Evolutionary conservation across 1,284 basidiomycete genomes (phyloP), one percentile per base, ranked within the genome.

Genomic region (Neolentinus lepideus): DNA sequence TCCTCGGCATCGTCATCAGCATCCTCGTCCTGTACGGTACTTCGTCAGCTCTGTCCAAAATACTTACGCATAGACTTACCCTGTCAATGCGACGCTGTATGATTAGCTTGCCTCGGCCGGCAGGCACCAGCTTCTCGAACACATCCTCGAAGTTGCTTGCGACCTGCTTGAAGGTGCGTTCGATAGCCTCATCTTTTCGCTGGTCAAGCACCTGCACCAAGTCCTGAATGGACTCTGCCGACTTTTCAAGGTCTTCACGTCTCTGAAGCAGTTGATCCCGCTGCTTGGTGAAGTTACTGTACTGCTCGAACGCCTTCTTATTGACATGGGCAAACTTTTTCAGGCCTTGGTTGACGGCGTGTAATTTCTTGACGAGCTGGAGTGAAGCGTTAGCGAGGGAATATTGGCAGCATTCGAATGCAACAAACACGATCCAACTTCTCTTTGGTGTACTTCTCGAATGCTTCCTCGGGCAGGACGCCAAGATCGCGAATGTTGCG

Each of bases 301-400:
- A 98, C 70, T 98, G 94, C 70, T 99, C 97, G 66, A 98, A 96
- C 1, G 96, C 97, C 71, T 98, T 98, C 77, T 99, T 99, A 79
- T 99, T 99, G 61, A 99, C 96, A 67, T 98, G 95, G 0, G 93
- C 89, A 65, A 94, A 99, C 70, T 95, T 95, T 70, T 96, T 98
- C 60, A 99, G 76, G 27, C 84, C 83, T 64, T 98, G 94, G 65
- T 98, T 95, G 60, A 94, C 87, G 24, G 81, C 80, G 65, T 97
- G 94, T 35, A 99, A 79, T 61, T 88, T 90, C 74, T 92, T 95
- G 62, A 96, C 82, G 36, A 99, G 79, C 92, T 96, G 63, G 19
- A 57, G 54, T 57, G 55, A 46, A 27, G 54, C 24, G 56, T 36
- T 6, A 52, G 53, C 3, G 0, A 29, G 52, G 53, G 33, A 45